Base-by-base conservation (phyloP, 2,329 filamentous ascomycete genomes). In the Colletotrichum sp. region DNA sequence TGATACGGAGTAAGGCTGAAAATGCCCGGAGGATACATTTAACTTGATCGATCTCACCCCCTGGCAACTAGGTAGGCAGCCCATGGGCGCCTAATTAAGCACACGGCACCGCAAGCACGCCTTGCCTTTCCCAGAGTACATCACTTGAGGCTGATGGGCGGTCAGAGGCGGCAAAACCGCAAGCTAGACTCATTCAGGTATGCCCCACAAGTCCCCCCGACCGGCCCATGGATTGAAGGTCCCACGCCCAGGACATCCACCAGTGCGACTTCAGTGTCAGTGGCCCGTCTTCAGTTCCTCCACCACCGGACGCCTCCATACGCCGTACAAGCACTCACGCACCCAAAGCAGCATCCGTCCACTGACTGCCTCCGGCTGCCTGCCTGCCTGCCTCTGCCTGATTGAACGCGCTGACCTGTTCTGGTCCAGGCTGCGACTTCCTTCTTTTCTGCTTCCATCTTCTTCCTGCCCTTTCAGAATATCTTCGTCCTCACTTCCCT, bases 301-400 rank as follows among this genome's bases (percentile, higher is more conserved):
- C 72, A 75, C 72, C 69, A 75, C 69, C 57, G 52, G 52, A 66
- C 72, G 72, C 72, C 72, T 71, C 71, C 67, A 48, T 52, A 32
- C 44, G 32, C 72, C 67, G 68, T 64, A 34, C 52, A 65, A 65
- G 55, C 71, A 72, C 44, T 25, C 44, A 52, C n/a, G 12, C 59
- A 32, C 72, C 55, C 61, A 67, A 59, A 63, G 68, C 55, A 70
- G 68, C 60, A 16, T 34, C 44, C 28, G 30, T 27, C 59, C 30
- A 71, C 59, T 57, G 22, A 71, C 68, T 64, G 39, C 48, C n/a
- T 65, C 65, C 28, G 39, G 28, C 65, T 57, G 39, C 61, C 59
- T 61, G 59, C 44, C 67, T 68, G 48, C 16, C 30, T 68, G 52
- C 63, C 68, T 48, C 39, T 74, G 72, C 68, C 72, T 75, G 61